Base-by-base conservation (phyloP, 2,329 filamentous ascomycete genomes). In the Aspergillus neoniger region DNA sequence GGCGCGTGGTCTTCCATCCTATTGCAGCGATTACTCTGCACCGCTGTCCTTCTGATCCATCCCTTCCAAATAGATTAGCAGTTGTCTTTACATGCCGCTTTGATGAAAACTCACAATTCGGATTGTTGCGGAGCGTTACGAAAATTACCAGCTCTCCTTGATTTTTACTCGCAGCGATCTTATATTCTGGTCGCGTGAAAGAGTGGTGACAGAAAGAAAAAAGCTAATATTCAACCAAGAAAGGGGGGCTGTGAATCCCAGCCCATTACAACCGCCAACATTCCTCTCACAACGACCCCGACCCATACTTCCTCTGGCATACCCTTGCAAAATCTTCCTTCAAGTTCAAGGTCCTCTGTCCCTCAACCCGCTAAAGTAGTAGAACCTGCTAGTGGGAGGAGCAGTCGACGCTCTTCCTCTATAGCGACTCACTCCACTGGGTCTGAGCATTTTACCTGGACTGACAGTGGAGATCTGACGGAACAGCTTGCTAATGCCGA, bases 391-490 rank as follows among this genome's bases (percentile, higher is more conserved):
- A 79, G 74, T 69, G 79, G 80, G 69, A 79, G 83, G 72, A 80
- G 78, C 70, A 78, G 77, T 70, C 79, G 80, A 70, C 81, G 80
- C 74, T 84, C 81, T 67, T 86, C 85, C 28, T 69, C 71, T 54
- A 79, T 78, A 63, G 80, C 81, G 30, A 69, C 70, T 70, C 77
- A 77, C 71, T 86, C 85, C 65, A 81, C 76, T 62, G 82, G 83
- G 75, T 90, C 87, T 63, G 86, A 89, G 71, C 91, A 91, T 77
- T 91, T 88, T 61, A 87, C 91, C 70, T 97, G 92, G 92, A 93
- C 91, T 74, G 92, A 97, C 77, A 96, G 94, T 48, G 94, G 92
- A 73, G 95, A 98, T 79, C 86, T 98, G 71, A 92, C 91, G 72
- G 94, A 97, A 81, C 94, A 96, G 83, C 84, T 93, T 69, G 90